Conservation (phyloP, 1,284 basidiomycete species). For the Ustilago hordei region DNA sequence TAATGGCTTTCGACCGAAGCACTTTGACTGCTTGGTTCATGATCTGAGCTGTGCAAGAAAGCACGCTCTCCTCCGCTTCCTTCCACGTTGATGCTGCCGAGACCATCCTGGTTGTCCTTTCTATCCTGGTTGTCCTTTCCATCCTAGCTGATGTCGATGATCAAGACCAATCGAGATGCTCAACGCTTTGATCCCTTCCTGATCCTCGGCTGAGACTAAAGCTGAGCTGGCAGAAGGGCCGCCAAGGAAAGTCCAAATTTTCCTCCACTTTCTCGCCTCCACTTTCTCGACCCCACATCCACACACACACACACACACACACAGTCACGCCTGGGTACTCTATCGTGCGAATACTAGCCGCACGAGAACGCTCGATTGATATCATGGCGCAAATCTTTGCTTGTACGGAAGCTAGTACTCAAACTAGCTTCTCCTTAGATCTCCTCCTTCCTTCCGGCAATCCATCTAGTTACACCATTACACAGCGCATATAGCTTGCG, state of each 20-base stretch:
- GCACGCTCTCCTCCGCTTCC: slow-evolving; percentile 52
- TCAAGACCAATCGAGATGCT: not conserved
- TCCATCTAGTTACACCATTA: no score
- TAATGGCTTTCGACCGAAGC: slow-evolving; percentile 40
- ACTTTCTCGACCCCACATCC: not conserved
- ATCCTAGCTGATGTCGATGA: not conserved
- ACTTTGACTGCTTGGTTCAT: slow-evolving; percentile 55
- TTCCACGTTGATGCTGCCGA: slow-evolving; percentile 25
- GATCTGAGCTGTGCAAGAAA: slow-evolving; percentile 58
- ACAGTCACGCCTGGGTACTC: no score
- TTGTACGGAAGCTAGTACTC: no score
- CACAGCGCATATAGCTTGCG: no score
- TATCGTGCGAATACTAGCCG: no score
- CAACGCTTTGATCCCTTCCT: no score
- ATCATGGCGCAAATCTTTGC: no score
- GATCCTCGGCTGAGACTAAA: no score
- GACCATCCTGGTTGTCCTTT: slow-evolving; percentile 8
- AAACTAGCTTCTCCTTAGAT: no score
- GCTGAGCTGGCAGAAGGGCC: not conserved
- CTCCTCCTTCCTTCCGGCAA: no score
- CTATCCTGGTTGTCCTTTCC: not conserved
- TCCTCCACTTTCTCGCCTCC: slow-evolving; percentile 8
- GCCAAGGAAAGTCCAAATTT: not conserved
- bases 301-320: not conserved
- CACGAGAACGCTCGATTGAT: no score